These are phyloP conservation scores for Dendrobium nobile DNA, from an alignment of 106 monocot genomes.

Conservation along the genomic window DNA sequence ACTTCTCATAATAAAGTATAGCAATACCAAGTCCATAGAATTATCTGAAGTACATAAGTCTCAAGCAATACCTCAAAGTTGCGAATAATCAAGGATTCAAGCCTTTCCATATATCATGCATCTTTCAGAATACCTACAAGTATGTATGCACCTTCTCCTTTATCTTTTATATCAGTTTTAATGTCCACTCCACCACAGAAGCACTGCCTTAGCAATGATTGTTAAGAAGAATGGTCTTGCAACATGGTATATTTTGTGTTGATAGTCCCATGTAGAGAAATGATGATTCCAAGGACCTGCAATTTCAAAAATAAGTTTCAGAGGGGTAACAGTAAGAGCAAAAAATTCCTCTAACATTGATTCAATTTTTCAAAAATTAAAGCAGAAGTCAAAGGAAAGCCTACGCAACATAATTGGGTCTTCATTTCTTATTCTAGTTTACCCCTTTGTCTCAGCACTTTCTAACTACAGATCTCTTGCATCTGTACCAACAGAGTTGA, in stretches of 20 bases:
- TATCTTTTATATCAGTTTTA: constrained; percentile 59
- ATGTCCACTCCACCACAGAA: constrained; percentile 91
- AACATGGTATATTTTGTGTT: constrained; percentile 87
- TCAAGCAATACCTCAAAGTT: constrained; percentile 53
- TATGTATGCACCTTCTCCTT: constrained; percentile 78
- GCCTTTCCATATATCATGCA: constrained; percentile 85
- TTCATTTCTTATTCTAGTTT: neutral
- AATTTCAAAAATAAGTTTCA: neutral
- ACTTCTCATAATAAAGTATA: neutral
- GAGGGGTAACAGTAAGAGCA: neutral
- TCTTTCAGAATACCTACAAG: constrained; percentile 86
- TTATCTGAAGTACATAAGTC: neutral
- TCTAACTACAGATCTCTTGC: neutral
- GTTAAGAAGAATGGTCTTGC: constrained; percentile 74
- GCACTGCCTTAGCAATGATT: constrained; percentile 43
- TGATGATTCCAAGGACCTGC: constrained; percentile 80
- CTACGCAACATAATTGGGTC: neutral
- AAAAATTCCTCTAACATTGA: neutral
- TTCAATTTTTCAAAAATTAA: neutral
- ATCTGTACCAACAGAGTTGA: too few relatives aligned
- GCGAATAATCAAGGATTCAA: constrained; percentile 71
- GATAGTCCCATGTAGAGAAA: constrained; percentile 92
- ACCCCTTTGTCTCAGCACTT: neutral
- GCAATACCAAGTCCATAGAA: neutral
- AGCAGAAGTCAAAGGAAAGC: neutral